phyloP scores from a whole-genome alignment of 768 basidiomycete species.

The Chalciporus pseudorubinellus region DNA sequence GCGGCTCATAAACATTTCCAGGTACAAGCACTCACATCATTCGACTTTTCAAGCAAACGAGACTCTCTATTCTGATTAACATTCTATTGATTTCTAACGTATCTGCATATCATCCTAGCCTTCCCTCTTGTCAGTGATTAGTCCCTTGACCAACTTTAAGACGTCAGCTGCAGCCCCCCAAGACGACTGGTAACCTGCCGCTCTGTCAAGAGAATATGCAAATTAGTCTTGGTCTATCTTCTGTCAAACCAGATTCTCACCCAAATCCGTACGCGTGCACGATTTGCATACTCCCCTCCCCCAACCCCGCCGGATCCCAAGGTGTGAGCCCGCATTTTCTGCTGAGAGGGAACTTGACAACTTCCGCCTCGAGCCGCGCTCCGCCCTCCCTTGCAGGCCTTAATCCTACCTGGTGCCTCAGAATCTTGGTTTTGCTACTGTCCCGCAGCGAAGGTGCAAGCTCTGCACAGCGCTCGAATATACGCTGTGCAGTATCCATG shows the following conservation, averaged over 20 bases:
- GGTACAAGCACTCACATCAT: too few relatives aligned
- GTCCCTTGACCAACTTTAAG: conserved; percentile 23
- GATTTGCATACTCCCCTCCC: conserved; percentile 30
- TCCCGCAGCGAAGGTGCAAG: conserved; percentile 36
- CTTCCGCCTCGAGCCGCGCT: conserved; percentile 52
- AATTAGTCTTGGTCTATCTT: conserved; percentile 6
- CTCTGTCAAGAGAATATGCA: conserved; percentile 21
- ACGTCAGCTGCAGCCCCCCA: conserved; percentile 46
- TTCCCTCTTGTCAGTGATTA: background rate
- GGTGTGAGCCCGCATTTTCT: conserved; percentile 16
- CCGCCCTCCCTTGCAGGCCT: conserved; percentile 57
- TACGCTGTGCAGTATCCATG: conserved; percentile 39
- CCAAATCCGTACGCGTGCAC: conserved; percentile 65
- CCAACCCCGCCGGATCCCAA: conserved; percentile 19
- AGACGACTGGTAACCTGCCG: conserved; percentile 39
- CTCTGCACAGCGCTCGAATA: conserved; percentile 45
- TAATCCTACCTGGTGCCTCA: conserved; percentile 56
- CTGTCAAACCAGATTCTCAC: conserved; percentile 27
- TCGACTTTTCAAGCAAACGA: too few relatives aligned
- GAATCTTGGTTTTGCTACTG: conserved; percentile 39
- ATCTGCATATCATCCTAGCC: background rate
- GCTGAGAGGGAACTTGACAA: conserved; percentile 35
- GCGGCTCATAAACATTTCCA: too few relatives aligned
- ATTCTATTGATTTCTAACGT: background rate
- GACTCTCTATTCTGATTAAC: too few relatives aligned